Evolutionary conservation across 1,284 basidiomycete genomes (phyloP), one percentile per base, ranked within the genome.

Genomic region (Tilletiopsis washingtonensis): DNA sequence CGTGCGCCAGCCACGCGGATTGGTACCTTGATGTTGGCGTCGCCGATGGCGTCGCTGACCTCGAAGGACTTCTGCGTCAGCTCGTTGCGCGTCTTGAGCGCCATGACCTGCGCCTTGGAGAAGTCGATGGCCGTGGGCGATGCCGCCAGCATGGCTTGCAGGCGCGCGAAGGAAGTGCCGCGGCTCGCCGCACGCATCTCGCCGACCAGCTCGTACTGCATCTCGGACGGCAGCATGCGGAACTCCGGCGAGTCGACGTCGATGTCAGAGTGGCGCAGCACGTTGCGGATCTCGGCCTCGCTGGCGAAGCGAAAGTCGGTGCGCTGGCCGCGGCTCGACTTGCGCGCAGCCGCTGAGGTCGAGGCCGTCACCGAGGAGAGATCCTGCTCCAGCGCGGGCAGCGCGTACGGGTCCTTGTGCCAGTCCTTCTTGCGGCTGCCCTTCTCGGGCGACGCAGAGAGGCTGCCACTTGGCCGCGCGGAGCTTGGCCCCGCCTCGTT

Each of bases 201-300:
- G 51, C 93, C 93, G 25, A 98, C 85, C 59, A 99, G 91, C 77
- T 99, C 94, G 74, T 98, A 99, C 71, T 99, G 91, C 20, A 94
- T 83, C 74, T 97, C 91, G 0, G 88, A 89, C 0, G 94, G 91
- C 9, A 98, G 80, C 55, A 89, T 87, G 23, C 84, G 83, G 70
- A 99, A 99, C 21, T 70, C 55, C 12, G 61, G 59, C 2, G 70
- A 73, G 34, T 49, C 56, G 39, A 62, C 67, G 49, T 70, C 67
- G 47, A 73, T 56, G 43, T 73, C 70, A 29, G 65, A 62, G 11
- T 69, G 70, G 4, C 60, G 59, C 42, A 73, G 58, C 27, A 73
- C 47, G 3, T 56, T 56, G 15, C 70, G 53, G 15, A 71, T 47
- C 45, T 73, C 70, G 17, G 56, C 51, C 40, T 73, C 69, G 14